These are phyloP conservation scores for Ceratocystis eucalypticola DNA, from an alignment of 2,329 filamentous ascomycete species.

Conservation along the genomic window DNA sequence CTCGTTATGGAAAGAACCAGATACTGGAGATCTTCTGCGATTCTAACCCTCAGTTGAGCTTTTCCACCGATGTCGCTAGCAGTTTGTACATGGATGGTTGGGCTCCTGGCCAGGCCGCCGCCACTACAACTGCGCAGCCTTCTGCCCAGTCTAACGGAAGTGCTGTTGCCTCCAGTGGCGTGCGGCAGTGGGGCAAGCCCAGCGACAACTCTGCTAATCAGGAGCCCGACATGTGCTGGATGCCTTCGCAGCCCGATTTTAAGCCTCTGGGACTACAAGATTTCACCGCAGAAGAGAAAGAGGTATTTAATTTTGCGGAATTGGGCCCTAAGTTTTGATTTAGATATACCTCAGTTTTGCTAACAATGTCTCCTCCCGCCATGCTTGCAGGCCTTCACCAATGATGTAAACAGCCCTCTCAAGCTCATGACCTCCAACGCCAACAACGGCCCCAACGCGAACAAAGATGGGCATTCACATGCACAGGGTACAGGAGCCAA, in stretches of 20 bases:
- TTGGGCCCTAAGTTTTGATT: neutral
- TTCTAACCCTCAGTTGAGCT: constrained; percentile 38
- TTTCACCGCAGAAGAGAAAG: constrained; percentile 50
- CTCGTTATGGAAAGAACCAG: constrained; percentile 65
- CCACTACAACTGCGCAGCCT: constrained; percentile 30
- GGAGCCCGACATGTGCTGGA: constrained; percentile 90
- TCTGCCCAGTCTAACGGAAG: neutral
- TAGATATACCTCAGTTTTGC: neutral
- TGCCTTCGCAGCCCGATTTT: constrained; percentile 48
- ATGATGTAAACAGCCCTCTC: constrained; percentile 75
- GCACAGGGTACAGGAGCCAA: constrained; percentile 41
- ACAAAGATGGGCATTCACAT: constrained; percentile 15
- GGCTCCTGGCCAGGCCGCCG: constrained; percentile 49
- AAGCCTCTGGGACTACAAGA: constrained; percentile 60
- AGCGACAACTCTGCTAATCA: constrained; percentile 59
- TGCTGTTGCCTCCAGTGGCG: constrained; percentile 12
- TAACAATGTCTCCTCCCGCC: neutral
- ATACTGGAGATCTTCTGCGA: constrained; percentile 55
- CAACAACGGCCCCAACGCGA: constrained; percentile 38
- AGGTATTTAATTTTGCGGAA: constrained; percentile 29
- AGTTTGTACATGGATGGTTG: constrained; percentile 59
- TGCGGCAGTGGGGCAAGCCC: constrained; percentile 63
- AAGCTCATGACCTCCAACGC: constrained; percentile 61
- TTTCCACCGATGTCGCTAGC: constrained; percentile 8
- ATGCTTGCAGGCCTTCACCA: constrained; percentile 52